Evolutionary conservation across 495 filamentous ascomycete species (phyloP).

Genomic region (Tuber melanosporum): DNA sequence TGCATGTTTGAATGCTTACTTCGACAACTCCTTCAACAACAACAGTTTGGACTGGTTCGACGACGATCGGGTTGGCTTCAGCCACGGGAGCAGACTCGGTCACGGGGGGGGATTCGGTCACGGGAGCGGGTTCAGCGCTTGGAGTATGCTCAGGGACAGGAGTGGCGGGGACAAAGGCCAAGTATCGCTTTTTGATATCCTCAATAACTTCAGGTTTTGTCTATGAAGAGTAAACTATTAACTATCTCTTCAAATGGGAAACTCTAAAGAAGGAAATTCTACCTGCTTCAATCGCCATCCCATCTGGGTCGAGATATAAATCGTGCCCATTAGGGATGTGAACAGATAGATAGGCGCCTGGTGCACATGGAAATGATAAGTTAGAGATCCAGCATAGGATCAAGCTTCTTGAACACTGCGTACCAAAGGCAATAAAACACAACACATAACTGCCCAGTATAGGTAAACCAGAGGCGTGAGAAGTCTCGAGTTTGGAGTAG

Average conservation of each 20-base stretch:
- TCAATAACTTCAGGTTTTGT: constrained; percentile 28
- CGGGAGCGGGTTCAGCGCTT: neutral
- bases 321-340: constrained; percentile 26
- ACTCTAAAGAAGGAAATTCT: constrained; percentile 11
- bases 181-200: constrained; percentile 19
- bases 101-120: constrained; percentile 9
- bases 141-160: neutral
- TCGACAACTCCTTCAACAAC: constrained; percentile 10
- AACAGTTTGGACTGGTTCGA: constrained; percentile 2
- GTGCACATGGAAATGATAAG: constrained; percentile 20
- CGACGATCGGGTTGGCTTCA: constrained; percentile 7
- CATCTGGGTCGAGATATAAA: constrained; percentile 21
- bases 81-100: neutral
- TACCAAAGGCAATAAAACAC: constrained; percentile 32
- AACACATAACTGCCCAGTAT: constrained; percentile 23
- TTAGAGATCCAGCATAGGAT: constrained; percentile 11
- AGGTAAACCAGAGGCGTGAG: constrained; percentile 26
- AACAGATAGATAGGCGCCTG: constrained; percentile 32
- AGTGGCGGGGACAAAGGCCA: constrained; percentile 12
- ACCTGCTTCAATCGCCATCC: constrained; percentile 30
- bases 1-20: neutral
- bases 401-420: constrained; percentile 27
- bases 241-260: constrained; percentile 12
- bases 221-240: constrained; percentile 19
- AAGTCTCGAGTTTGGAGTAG: constrained; percentile 24